Evolutionary conservation across 768 basidiomycete species (phyloP).

Genomic region (Psilocybe azurescens): DNA sequence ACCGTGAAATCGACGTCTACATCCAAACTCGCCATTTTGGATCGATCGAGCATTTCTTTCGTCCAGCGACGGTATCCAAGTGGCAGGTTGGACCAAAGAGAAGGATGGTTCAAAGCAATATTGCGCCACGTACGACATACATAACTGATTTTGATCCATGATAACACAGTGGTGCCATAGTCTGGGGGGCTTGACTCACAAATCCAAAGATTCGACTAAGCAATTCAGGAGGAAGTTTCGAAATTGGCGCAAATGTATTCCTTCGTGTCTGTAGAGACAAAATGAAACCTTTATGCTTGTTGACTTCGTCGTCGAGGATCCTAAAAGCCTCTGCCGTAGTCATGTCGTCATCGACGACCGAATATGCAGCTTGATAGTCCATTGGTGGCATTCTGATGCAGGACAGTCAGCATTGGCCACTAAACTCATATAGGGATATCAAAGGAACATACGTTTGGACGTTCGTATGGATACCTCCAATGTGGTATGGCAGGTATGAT

Average conservation of each 20-base stretch:
- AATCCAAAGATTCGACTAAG: constrained; percentile 11
- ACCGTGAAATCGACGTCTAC: background rate
- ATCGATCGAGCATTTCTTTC: constrained; percentile 12
- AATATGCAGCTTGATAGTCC: background rate
- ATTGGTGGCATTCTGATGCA: background rate
- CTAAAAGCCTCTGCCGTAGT: background rate
- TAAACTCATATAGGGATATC: too few species aligned
- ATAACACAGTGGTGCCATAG: background rate
- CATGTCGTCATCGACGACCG: background rate
- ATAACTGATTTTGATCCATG: constrained; percentile 12
- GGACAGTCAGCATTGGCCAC: background rate
- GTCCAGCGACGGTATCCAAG: constrained; percentile 4
- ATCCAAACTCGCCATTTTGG: constrained; percentile 10
- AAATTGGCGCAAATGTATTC: constrained; percentile 13
- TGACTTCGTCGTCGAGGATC: constrained; percentile 6
- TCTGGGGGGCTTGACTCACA: background rate
- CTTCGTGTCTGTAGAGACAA: constrained; percentile 1
- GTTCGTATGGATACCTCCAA: background rate
- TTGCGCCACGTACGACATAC: constrained; percentile 15
- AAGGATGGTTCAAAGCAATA: constrained; percentile 8
- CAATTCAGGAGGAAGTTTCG: constrained; percentile 13
- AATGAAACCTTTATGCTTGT: constrained; percentile 4
- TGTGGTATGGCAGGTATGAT: too few species aligned
- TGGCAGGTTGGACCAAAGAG: constrained; percentile 10
- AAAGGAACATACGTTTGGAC: background rate